Conservation (phyloP, 1,284 basidiomycete genomes). For the Caloboletus firmus region DNA sequence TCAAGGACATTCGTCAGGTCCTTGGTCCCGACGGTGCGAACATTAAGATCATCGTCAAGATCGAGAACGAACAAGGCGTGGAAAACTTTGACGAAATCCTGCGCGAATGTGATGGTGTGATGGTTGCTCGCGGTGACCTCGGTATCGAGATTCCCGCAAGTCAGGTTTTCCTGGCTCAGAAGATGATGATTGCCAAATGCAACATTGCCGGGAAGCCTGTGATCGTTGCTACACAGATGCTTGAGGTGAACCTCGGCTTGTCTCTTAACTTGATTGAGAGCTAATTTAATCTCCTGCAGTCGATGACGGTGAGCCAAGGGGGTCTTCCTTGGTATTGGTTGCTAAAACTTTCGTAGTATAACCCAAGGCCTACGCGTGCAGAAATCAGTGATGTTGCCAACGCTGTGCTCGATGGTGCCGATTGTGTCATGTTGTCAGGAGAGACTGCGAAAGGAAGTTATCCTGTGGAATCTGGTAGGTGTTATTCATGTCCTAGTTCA, state of each 20-base stretch:
- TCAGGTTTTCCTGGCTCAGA: slow-evolving; percentile 97
- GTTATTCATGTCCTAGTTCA: neutral
- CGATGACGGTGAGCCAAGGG: slow-evolving; percentile 77
- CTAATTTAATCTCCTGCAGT: slow-evolving; percentile 46
- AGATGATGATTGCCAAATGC: slow-evolving; percentile 99
- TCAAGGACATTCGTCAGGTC: slow-evolving; percentile 86
- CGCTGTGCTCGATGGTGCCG: slow-evolving; percentile 93
- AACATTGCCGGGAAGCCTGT: slow-evolving; percentile 96
- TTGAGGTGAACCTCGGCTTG: slow-evolving; percentile 66
- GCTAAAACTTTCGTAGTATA: slow-evolving; percentile 61
- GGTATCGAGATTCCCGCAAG: slow-evolving; percentile 98
- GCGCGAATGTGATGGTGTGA: slow-evolving; percentile 91
- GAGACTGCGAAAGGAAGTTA: slow-evolving; percentile 97
- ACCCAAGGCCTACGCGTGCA: slow-evolving; percentile 94
- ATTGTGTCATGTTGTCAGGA: slow-evolving; percentile 98
- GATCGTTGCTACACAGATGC: slow-evolving; percentile 99
- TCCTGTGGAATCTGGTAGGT: slow-evolving; percentile 86
- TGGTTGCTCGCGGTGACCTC: slow-evolving; percentile 97
- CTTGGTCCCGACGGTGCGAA: slow-evolving; percentile 89
- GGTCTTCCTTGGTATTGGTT: neutral
- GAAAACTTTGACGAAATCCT: slow-evolving; percentile 98
- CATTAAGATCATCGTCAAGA: slow-evolving; percentile 99
- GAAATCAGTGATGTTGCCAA: slow-evolving; percentile 98
- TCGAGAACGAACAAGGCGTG: slow-evolving; percentile 97
- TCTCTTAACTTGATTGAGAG: neutral